Evolutionary conservation across 2,329 filamentous ascomycete species (phyloP).

Genomic region (Dactylella cylindrospora): DNA sequence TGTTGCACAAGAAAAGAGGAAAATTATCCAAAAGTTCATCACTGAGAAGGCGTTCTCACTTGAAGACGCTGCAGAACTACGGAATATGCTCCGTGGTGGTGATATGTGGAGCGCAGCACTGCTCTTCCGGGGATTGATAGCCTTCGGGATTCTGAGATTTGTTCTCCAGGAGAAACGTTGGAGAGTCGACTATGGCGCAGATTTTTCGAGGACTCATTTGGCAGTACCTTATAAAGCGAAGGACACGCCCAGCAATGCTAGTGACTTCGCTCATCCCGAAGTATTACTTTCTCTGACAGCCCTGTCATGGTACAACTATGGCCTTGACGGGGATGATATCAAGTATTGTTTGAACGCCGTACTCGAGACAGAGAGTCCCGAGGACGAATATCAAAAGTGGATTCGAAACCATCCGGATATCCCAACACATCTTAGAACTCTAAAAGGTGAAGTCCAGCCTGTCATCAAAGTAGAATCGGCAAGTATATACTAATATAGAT

Average conservation of each 20-base stretch:
- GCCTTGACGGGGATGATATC: slow-evolving; percentile 59
- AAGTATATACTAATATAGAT: not conserved
- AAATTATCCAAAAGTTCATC: slow-evolving; percentile 56
- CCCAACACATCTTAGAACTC: slow-evolving; percentile 52
- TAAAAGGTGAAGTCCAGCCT: slow-evolving; percentile 50
- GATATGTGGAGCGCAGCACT: slow-evolving; percentile 53
- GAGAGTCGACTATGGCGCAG: slow-evolving; percentile 66
- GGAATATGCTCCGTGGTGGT: slow-evolving; percentile 48
- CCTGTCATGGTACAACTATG: slow-evolving; percentile 61
- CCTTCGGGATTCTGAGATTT: slow-evolving; percentile 60
- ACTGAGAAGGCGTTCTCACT: slow-evolving; percentile 50
- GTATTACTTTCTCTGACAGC: slow-evolving; percentile 61
- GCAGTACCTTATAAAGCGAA: slow-evolving; percentile 65
- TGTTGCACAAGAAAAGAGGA: slow-evolving; percentile 52
- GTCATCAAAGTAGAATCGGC: no score
- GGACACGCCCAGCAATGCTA: slow-evolving; percentile 59
- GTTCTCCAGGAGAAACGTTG: slow-evolving; percentile 62
- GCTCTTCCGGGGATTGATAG: slow-evolving; percentile 61
- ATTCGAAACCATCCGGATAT: slow-evolving; percentile 52
- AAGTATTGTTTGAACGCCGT: slow-evolving; percentile 57
- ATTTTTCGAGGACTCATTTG: slow-evolving; percentile 55
- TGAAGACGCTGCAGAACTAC: slow-evolving; percentile 51
- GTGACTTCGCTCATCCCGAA: slow-evolving; percentile 66
- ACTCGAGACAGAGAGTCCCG: slow-evolving; percentile 57
- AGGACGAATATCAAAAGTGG: slow-evolving; percentile 59